A percentile compares a stretch with the other conserved stretches of the same genome.
These are phyloP conservation scores for Erigeron philadelphicus DNA, from an alignment of 140 eudicot species.

Conservation along the genomic window DNA sequence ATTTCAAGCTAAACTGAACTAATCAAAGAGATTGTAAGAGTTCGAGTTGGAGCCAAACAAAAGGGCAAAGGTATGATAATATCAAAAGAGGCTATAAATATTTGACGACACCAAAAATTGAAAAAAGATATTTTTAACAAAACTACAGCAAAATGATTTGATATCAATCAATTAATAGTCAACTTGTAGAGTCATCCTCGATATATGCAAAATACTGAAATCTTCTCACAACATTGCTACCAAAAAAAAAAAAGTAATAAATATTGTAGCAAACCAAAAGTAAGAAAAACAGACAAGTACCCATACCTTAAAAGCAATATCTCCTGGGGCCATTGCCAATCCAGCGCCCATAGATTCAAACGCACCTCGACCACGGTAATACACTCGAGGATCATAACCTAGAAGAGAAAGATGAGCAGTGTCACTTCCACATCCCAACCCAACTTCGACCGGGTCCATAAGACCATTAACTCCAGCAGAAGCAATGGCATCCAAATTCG, in stretches of 20 bases:
- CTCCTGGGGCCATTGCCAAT: slow-evolving; percentile 93
- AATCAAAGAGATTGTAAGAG: not conserved
- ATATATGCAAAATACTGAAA: not conserved
- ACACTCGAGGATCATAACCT: slow-evolving; percentile 90
- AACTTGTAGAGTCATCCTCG: not conserved
- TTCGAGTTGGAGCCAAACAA: not conserved
- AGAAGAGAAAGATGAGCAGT: slow-evolving; percentile 85
- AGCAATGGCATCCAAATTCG: slow-evolving; percentile 80
- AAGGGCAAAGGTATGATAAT: not conserved
- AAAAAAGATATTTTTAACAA: not conserved
- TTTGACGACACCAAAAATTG: not conserved
- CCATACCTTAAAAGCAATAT: slow-evolving; percentile 85
- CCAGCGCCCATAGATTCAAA: slow-evolving; percentile 99
- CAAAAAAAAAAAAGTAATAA: not conserved
- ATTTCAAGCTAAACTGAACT: not conserved
- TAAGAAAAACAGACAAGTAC: not conserved
- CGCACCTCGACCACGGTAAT: slow-evolving; percentile 94
- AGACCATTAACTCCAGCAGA: slow-evolving; percentile 94
- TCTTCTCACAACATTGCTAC: slow-evolving; percentile 2
- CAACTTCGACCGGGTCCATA: slow-evolving; percentile 97
- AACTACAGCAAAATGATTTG: not conserved
- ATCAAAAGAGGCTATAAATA: not conserved
- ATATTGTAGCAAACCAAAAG: not conserved
- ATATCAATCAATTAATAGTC: not conserved
- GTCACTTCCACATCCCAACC: slow-evolving; percentile 86